Percentiles rank a stretch among this genome's conserved stretches.
phyloP scores from a whole-genome alignment of 805 yeast genomes.

The Millerozyma miso region DNA sequence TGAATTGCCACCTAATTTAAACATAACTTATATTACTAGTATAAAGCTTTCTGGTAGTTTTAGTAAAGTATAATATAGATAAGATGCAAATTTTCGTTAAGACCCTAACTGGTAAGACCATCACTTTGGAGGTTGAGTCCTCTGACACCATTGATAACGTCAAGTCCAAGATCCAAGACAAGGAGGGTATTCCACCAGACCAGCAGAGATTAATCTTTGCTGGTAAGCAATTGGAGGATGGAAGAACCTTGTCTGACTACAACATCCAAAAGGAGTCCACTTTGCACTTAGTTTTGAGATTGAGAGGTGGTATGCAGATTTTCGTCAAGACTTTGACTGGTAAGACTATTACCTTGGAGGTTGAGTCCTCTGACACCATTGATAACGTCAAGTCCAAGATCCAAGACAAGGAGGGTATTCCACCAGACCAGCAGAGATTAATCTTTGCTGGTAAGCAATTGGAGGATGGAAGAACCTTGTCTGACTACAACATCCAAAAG shows the following conservation, averaged over 20 bases:
- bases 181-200: slow-evolving; percentile 97
- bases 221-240: slow-evolving; percentile 95
- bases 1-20: slow-evolving; percentile 12
- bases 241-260: slow-evolving; percentile 95
- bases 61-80: background rate
- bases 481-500: slow-evolving; percentile 97
- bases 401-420: slow-evolving; percentile 99
- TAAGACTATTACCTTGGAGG: slow-evolving; percentile 78
- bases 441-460: slow-evolving; percentile 99
- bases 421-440: slow-evolving; percentile 99
- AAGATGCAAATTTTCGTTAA: slow-evolving; percentile 59
- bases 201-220: slow-evolving; percentile 97
- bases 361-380: slow-evolving; percentile 95
- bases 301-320: slow-evolving; percentile 82
- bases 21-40: background rate
- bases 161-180: slow-evolving; percentile 94
- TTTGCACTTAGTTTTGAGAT: slow-evolving; percentile 91
- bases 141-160: slow-evolving; percentile 97
- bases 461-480: slow-evolving; percentile 96
- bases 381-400: slow-evolving; percentile 98
- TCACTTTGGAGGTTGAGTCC: slow-evolving; percentile 94
- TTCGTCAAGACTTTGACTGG: slow-evolving; percentile 34
- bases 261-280: slow-evolving; percentile 98
- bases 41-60: background rate
- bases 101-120: slow-evolving; percentile 60